Conservation (phyloP, 768 basidiomycete genomes). For the Podaxis sp. region DNA sequence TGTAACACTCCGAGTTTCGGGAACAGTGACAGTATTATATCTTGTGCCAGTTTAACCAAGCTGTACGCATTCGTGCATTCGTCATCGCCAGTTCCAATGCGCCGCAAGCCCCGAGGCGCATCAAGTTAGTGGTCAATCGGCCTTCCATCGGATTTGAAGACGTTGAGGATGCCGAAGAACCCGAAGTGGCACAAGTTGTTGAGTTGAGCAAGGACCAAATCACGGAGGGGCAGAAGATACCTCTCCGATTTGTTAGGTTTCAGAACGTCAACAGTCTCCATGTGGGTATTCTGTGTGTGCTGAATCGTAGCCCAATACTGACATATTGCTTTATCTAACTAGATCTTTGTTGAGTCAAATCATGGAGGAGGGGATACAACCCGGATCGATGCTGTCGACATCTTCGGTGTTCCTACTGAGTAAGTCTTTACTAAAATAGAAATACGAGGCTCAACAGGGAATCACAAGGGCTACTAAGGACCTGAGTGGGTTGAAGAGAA, state of each 20-base stretch:
- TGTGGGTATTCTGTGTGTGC: constrained; percentile 30
- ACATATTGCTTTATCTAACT: neutral
- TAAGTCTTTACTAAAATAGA: constrained; percentile 23
- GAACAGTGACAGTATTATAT: neutral
- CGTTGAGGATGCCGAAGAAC: constrained; percentile 52
- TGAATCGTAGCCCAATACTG: constrained; percentile 21
- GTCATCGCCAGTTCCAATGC: constrained; percentile 41
- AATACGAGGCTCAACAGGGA: neutral
- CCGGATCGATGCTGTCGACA: constrained; percentile 65
- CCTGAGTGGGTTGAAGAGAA: constrained; percentile 7
- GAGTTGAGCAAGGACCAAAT: constrained; percentile 50
- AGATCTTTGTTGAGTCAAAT: constrained; percentile 64
- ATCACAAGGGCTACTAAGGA: constrained; percentile 8
- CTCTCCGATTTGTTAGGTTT: constrained; percentile 67
- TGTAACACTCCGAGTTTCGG: constrained; percentile 14
- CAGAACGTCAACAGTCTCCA: constrained; percentile 67
- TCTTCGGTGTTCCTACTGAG: constrained; percentile 61
- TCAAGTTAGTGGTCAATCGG: constrained; percentile 66
- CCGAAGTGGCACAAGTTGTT: constrained; percentile 56
- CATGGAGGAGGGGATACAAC: constrained; percentile 62
- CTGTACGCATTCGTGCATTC: constrained; percentile 62
- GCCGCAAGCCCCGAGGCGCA: constrained; percentile 52
- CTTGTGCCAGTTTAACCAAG: constrained; percentile 62
- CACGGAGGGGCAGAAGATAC: constrained; percentile 44
- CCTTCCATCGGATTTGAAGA: constrained; percentile 65